Evolutionary conservation across 2,329 filamentous ascomycete species (phyloP), one percentile per base, ranked within the genome.

Genomic region (Davidsoniella eucalypti): DNA sequence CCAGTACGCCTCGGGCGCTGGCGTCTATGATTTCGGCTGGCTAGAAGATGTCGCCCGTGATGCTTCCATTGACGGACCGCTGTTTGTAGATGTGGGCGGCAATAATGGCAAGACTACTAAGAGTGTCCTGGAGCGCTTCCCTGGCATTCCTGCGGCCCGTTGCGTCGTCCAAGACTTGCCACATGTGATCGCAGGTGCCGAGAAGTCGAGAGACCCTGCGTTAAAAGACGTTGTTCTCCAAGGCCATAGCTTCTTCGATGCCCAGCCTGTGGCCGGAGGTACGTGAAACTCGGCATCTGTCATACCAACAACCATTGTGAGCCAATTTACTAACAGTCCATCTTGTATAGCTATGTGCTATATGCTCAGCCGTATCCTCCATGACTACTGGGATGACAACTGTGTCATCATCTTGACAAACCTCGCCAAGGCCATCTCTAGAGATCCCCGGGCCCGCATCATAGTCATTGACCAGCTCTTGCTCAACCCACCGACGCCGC

Each of bases 31-130:
- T 29, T 47, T 47, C 25, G 17, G 29, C 29, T 47, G 44, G 44
- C 54, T 61, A 8, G 55, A 54, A 1, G 44, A 52, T 0, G 47
- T 52, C 4, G 47, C 54, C 1, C 17, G 23, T 10, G 50, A 54
- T 7, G 10, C 47, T 3, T 8, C 38, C 1, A 45, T 56, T 1
- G 54, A 59, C 2, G 29, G 53, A 0, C 29, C 36, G 2, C 42
- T 63, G 6, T 50, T 65, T 21, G 61, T 65, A 6, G 61, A 65
- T 49, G 59, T 65, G n/a, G 63, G 63, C 18, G 62, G 61, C 37
- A 57, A 62, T 7, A 59, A 57, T 29, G 63, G 63, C 4, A 58
- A 64, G 38, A 53, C 56, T 2, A 45, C 63, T 29, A 55, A 55
- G 53, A 56, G 56, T 1, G 57, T 64, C 45, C 55, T 54, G 33